phyloP scores from a whole-genome alignment of 495 filamentous ascomycete species.

The Daldinia decipiens region DNA sequence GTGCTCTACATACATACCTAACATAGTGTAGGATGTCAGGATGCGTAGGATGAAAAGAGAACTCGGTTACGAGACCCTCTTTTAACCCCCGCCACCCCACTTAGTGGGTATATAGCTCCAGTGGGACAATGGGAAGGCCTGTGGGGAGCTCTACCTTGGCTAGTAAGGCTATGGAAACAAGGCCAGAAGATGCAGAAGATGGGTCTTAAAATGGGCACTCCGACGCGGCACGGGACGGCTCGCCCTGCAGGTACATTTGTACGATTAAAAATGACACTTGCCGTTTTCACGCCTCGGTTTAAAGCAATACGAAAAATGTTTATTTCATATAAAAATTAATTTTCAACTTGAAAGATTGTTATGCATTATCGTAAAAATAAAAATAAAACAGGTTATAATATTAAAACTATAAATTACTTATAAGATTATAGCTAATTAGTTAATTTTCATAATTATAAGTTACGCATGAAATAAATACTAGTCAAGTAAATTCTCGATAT shows the following conservation, averaged over 20 bases:
- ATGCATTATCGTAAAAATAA: too few species aligned
- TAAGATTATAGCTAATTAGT: too few species aligned
- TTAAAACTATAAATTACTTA: too few species aligned
- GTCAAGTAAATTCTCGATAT: too few species aligned
- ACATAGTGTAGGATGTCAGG: not conserved
- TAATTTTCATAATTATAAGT: too few species aligned
- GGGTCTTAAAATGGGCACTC: not conserved
- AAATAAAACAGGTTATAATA: too few species aligned
- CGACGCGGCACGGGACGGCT: not conserved
- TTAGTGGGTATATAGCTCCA: not conserved
- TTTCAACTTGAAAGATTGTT: too few species aligned
- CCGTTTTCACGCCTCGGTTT: not conserved
- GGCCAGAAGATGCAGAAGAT: not conserved
- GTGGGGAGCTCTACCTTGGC: not conserved
- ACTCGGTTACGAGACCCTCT: not conserved
- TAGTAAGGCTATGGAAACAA: not conserved
- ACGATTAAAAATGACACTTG: not conserved
- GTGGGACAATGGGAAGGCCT: not conserved
- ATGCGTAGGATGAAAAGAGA: not conserved
- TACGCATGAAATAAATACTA: too few species aligned
- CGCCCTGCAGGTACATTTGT: conserved; percentile 1
- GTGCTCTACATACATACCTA: too few species aligned
- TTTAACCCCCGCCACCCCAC: conserved; percentile 1
- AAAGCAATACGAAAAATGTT: not conserved
- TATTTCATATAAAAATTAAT: too few species aligned